Evolutionary conservation across 257 asterid genomes (phyloP).

Genomic region (Scutellaria galericulata): DNA sequence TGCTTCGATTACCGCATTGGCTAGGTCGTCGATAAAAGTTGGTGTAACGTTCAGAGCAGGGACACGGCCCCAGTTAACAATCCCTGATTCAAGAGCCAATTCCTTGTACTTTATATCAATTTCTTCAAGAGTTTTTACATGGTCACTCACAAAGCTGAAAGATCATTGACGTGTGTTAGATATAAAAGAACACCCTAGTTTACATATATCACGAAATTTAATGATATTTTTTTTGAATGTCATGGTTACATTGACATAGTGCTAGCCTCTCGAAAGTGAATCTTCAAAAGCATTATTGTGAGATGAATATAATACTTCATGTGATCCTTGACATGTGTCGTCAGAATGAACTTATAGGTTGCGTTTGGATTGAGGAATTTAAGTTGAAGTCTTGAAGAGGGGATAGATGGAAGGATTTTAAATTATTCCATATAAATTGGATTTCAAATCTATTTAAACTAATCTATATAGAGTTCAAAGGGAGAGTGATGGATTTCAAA

Average conservation of each 20-base stretch:
- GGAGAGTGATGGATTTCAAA: neutral
- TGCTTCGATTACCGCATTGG: slow-evolving; percentile 94
- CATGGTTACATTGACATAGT: neutral
- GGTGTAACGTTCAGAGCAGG: slow-evolving; percentile 94
- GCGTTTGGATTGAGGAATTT: neutral
- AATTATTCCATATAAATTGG: too few relatives aligned
- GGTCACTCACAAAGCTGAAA: slow-evolving; percentile 97
- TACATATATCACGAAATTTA: neutral
- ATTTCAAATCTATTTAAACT: too few relatives aligned
- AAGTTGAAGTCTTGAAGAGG: neutral
- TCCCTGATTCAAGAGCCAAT: slow-evolving; percentile 85
- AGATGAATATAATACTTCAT: neutral
- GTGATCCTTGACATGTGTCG: neutral
- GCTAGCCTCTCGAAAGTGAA: too few relatives aligned
- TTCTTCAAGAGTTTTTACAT: slow-evolving; percentile 96
- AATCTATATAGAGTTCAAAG: too few relatives aligned
- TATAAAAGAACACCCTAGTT: slow-evolving; percentile 1
- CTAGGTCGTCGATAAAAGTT: slow-evolving; percentile 78
- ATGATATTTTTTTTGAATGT: neutral
- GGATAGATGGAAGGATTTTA: too few relatives aligned
- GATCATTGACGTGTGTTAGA: slow-evolving; percentile 16
- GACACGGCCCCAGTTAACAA: slow-evolving; percentile 93
- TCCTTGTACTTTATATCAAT: slow-evolving; percentile 93
- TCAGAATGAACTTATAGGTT: neutral
- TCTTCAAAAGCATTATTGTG: neutral